Base-by-base conservation (phyloP, 2,329 filamentous ascomycete species). In the Didymella pomorum region DNA sequence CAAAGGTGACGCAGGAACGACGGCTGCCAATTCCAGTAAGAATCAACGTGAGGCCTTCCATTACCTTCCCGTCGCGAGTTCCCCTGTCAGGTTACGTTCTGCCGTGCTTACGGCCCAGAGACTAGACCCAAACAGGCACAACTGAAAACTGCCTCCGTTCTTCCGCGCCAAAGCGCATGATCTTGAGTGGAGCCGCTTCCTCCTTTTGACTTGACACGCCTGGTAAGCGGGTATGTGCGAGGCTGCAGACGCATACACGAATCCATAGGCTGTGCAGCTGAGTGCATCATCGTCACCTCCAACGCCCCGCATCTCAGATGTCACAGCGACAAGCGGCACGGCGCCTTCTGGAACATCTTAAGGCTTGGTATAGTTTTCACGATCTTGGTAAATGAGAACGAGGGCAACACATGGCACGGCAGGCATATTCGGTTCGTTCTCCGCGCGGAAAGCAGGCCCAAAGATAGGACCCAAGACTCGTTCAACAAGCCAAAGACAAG, bases 1-100 rank as follows among this genome's bases (percentile, higher is more conserved):
- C 50, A 50, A 46, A 46, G 50, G 45, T 58, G 45, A 58, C 50
- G 33, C 31, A 58, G 50, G 50, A 58, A 54, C 21, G 33, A 49
- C 23, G 39, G 33, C 41, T 35, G 25, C 50, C 39, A 35, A 29
- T 31, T 46, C 25, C 46, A 42, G 56, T 54, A 46, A 16, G 21
- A 50, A 54, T 42, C 26, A 23, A 41, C 33, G 33, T 16, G 48
- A 58, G 45, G 41, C 45, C 39, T 23, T 39, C 47, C 18, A 20
- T 11, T 31, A 33, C 18, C 50, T 35, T 44, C 39, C 50, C 50
- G 50, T 54, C 45, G 50, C 56, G 42, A 53, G 8, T 42, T 58
- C 33, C 51, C 16, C 45, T 49, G 39, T 44, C 52, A 18, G 56
- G 56, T 12, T 45, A 14, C 12, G 35, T 52, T 41, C 10, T 53